Base-by-base conservation (phyloP, 495 filamentous ascomycete species). In the Hypomontagnella submonticulosa region DNA sequence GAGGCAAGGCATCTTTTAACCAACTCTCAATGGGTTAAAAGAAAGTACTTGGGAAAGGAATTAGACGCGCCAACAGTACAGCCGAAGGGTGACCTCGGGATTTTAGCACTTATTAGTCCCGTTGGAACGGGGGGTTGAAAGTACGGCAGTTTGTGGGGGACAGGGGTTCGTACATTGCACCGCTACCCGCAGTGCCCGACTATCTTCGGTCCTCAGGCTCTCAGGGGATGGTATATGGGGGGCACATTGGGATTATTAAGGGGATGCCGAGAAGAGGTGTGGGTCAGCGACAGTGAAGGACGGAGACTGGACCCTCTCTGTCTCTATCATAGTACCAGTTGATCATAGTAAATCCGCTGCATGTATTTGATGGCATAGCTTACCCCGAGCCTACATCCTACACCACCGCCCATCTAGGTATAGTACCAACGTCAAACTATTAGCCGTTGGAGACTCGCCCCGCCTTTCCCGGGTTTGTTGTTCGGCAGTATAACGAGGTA, bases 81-180 rank as follows among this genome's bases (percentile, higher is more conserved):
- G 60, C 66, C 66, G 66, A 69, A 41, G 36, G 59, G 60, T 43
- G 60, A 69, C 66, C 66, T 69, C 66, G 66, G 65, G 66, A 63
- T 63, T 50, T 63, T 36, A 57, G 38, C 41, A 27, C 44, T 41
- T 4, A 49, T 46, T 63, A 42, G 50, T 53, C 60, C 57, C 10
- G 10, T 46, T 46, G 41, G 37, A 46, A 64, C 43, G 38, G 46
- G 52, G 62, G 62, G 41, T 23, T 7, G 49, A 16, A 16, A 16
- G 66, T 42, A 69, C 71, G 71, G 71, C 71, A 73, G 71, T 73
- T 73, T 64, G 34, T 61, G 57, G 61, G 52, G 66, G 56, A 58
- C 56, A 57, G 51, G 61, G 57, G 55, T 34, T 0, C 36, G 27
- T 32, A 15, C 12, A 15, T 30, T 8, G 40, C 18, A 12, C 4